These are phyloP conservation scores for Paramecium primaurelia DNA, from an alignment of 73 alveolate species.

Conservation along the genomic window DNA sequence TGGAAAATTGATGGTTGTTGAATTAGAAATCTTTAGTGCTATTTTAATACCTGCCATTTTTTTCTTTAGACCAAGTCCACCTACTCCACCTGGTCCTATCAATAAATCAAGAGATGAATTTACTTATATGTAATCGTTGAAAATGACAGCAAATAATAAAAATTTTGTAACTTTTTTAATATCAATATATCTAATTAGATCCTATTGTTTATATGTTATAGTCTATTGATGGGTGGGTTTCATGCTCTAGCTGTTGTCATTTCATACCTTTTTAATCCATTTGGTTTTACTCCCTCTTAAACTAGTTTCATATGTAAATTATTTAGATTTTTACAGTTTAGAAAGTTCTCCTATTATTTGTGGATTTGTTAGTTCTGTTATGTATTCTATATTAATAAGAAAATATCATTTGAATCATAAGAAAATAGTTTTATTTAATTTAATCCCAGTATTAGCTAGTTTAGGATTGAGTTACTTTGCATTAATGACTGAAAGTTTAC, in stretches of 20 bases:
- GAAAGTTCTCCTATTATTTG: conserved; percentile 44
- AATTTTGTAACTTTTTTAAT: not conserved
- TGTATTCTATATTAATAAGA: not conserved
- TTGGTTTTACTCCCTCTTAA: conserved; percentile 42
- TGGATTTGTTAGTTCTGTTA: conserved; percentile 32
- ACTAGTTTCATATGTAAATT: not conserved
- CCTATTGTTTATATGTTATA: not conserved
- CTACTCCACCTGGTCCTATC: conserved; percentile 40
- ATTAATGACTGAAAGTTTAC: not conserved
- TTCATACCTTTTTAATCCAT: conserved; percentile 2
- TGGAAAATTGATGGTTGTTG: not conserved
- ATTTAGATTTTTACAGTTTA: not conserved
- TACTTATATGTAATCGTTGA: not conserved
- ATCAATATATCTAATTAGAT: not conserved
- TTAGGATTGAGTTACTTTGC: not conserved
- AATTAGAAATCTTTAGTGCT: not conserved
- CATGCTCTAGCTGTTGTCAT: conserved; percentile 44
- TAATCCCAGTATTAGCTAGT: conserved; percentile 3
- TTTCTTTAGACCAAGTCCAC: conserved; percentile 28
- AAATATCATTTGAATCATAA: conserved; percentile 12
- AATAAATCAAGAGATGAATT: conserved; percentile 11
- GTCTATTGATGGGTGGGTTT: conserved; percentile 39
- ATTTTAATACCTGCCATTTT: conserved; percentile 10
- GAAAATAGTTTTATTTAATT: conserved; percentile 3
- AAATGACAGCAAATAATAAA: not conserved